Evolutionary conservation across 108 stramenopile genomes (phyloP), one percentile per base, ranked within the genome.

Genomic region (Cylindrotheca closterium): DNA sequence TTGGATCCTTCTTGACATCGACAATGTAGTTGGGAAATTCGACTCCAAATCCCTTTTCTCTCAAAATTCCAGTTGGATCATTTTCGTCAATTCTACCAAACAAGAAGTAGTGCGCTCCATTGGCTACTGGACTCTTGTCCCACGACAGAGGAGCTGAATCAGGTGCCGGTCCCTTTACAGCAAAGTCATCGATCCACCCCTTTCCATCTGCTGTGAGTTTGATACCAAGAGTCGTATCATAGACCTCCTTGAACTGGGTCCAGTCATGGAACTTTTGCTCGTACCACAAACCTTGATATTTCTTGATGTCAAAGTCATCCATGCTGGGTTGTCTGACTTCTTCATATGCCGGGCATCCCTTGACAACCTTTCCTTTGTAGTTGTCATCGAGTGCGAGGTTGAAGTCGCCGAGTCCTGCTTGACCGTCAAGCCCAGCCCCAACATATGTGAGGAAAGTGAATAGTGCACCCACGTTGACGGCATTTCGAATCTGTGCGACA

Each of bases 201-300:
- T 83, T 72, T 1, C 80, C 78, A 30, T 65, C 84, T 5, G 67
- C 53, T 1, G 80, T 85, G 3, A 85, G 73, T 69, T 87, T 87
- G 64, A 95, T 95, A 70, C 81, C 91, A 34, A 95, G 85, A 26
- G 94, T 86, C 21, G 94, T 95, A 53, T 95, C 94, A 33, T 95
- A 95, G 0, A 95, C 94, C 63, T 95, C 94, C 64, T 92, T 93
- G 83, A 95, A 95, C 57, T 95, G 94, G 23, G 94, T 95, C 89
- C 89, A 95, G 51, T 95, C 94, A 70, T 95, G 94, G 70, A 93
- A 95, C 62, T 89, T 88, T 5, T 89, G 87, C 55, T 95, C 94
- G 60, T 95, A 95, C 94, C 94, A 95, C 25, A 80, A 65, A 2
- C 94, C 94, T 75, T 91, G 84, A 65, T 93, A 95, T 61, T 93